phyloP scores from a whole-genome alignment of 78 protist genomes.

The Planoprotostelium fungivorum region DNA sequence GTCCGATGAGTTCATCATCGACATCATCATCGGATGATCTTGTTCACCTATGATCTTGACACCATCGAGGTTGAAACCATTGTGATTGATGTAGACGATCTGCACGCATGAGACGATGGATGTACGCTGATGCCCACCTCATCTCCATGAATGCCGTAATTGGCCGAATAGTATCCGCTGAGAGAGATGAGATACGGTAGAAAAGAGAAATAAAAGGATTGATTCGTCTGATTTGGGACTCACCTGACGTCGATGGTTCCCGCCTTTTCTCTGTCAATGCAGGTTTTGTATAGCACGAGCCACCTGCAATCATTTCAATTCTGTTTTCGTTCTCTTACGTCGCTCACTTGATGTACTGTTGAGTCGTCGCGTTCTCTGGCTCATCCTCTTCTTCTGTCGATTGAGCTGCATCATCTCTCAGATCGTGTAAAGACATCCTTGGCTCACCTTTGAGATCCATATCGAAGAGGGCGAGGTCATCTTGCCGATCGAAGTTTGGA shows the following conservation, averaged over 20 bases:
- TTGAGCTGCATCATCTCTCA: too few relatives aligned
- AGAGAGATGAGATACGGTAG: too few relatives aligned
- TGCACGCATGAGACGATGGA: too few relatives aligned
- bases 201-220: too few relatives aligned
- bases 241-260: neutral
- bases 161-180: neutral
- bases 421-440: too few relatives aligned
- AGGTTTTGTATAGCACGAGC: neutral
- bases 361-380: neutral
- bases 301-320: neutral
- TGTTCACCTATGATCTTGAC: neutral
- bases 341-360: neutral
- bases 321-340: neutral
- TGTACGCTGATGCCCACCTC: too few relatives aligned
- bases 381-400: neutral
- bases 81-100: neutral
- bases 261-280: neutral
- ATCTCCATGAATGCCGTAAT: neutral
- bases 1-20: neutral
- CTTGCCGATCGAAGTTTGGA: too few relatives aligned
- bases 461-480: too few relatives aligned
- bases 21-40: neutral
- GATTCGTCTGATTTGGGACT: too few relatives aligned
- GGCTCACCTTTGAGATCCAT: too few relatives aligned
- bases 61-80: neutral